Percentiles rank a stretch among this genome's conserved stretches.
Conservation (phyloP, 2,329 filamentous ascomycete species). For the Echinosphaeria canescens region DNA sequence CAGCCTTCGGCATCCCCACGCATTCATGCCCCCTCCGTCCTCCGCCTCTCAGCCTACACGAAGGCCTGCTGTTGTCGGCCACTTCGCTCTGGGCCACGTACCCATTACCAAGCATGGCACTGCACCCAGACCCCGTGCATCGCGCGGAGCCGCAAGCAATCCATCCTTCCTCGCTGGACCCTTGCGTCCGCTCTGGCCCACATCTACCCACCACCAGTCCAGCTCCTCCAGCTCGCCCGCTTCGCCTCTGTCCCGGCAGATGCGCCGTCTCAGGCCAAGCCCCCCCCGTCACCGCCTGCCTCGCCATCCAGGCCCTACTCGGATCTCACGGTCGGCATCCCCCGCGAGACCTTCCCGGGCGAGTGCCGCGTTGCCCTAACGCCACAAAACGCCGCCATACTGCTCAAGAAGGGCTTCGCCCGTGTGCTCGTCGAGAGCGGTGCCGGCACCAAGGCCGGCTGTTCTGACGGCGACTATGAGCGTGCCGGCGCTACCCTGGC, state of each 20-base stretch:
- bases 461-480: constrained; percentile 56
- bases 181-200: too few relatives aligned
- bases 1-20: too few relatives aligned
- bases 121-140: too few relatives aligned
- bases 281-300: constrained; percentile 13
- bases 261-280: constrained; percentile 5
- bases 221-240: constrained; percentile 15
- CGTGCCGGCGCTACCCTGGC: constrained; percentile 61
- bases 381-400: constrained; percentile 58
- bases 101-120: too few relatives aligned
- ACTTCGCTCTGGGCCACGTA: too few relatives aligned
- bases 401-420: constrained; percentile 71
- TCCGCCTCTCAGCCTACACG: too few relatives aligned
- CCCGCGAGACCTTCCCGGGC: constrained; percentile 54
- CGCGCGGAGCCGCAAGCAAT: too few relatives aligned
- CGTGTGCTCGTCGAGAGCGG: constrained; percentile 61
- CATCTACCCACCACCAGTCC: too few relatives aligned
- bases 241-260: constrained; percentile 14
- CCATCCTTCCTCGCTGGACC: too few relatives aligned
- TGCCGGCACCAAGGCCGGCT: constrained; percentile 58
- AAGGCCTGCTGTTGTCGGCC: too few relatives aligned
- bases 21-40: too few relatives aligned
- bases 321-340: constrained; percentile 56
- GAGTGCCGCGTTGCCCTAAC: constrained; percentile 74
- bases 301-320: constrained; percentile 39